phyloP scores from a whole-genome alignment of 805 yeast genomes.

The Suhomyces canberraensis region DNA sequence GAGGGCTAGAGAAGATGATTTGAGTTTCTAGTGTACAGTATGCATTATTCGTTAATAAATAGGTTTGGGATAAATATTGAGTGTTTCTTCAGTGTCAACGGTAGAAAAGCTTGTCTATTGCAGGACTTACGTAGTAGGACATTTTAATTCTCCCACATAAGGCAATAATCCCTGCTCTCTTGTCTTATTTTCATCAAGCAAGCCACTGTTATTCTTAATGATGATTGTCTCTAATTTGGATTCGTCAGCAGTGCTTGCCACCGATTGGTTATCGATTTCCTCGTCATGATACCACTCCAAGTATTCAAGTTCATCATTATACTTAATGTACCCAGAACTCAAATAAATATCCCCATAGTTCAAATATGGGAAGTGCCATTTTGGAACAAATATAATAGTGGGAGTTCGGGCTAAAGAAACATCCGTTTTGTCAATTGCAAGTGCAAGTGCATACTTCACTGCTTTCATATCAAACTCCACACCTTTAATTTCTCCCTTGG shows the following conservation, averaged over 20 bases:
- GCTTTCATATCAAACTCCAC: constrained; percentile 58
- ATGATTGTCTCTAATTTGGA: constrained; percentile 26
- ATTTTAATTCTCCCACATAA: constrained; percentile 9
- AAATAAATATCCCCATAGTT: constrained; percentile 46
- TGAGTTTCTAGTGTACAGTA: constrained; percentile 36
- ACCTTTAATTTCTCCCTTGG: constrained; percentile 53
- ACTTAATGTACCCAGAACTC: constrained; percentile 55
- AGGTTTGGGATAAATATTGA: no score
- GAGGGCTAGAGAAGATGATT: constrained; percentile 34
- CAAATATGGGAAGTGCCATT: constrained; percentile 60
- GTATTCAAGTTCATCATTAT: constrained; percentile 49
- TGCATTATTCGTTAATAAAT: no score
- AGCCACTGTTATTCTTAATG: constrained; percentile 37
- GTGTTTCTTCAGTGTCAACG: no score
- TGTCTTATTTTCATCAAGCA: constrained; percentile 21
- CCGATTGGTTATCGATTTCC: constrained; percentile 3
- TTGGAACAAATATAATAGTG: constrained; percentile 67
- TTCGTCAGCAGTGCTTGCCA: constrained; percentile 8
- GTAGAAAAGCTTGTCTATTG: no score
- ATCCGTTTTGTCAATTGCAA: constrained; percentile 1
- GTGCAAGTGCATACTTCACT: constrained; percentile 35
- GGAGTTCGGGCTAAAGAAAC: constrained; percentile 41
- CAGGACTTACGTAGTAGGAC: constrained; percentile 14
- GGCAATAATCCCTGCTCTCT: constrained; percentile 9
- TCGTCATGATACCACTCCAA: constrained; percentile 66